Evolutionary conservation across 352 stramenopile genomes (phyloP), one percentile per base, ranked within the genome.

Genomic region (Pythium biforme): DNA sequence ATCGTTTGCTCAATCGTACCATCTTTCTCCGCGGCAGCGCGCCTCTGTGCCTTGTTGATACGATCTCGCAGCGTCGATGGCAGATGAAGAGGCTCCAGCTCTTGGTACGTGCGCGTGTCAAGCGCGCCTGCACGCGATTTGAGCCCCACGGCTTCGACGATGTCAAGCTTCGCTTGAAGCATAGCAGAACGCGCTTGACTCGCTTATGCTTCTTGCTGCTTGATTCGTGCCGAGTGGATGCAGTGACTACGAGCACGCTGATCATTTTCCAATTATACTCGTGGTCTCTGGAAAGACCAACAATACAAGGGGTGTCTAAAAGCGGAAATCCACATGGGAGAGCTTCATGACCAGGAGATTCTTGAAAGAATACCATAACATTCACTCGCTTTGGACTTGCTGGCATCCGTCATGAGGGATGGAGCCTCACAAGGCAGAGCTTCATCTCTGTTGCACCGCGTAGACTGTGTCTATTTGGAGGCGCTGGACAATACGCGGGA

Each of bases 21-120:
- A 51, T 91, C 80, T 54, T 91, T 93, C n/a, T 79, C 79, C 10
- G 81, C 79, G 2, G 70, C 73, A 5, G 74, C 74, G n/a, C 83
- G 81, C 34, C 81, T 75, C 47, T 90, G 83, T 1, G 80, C 80
- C 37, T 77, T 77, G 11, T 81, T 73, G 39, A 90, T 75, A 19
- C 79, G 76, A 40, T 89, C 79, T 43, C 76, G 76, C 9, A 93
- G 70, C 65, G 88, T 91, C 17, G 55, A 22, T 12, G 83, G 81
- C 23, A 93, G 64, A 15, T 70, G 70, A 23, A 91, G 69, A 2
- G 78, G 81, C 29, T 87, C 78, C 9, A 93, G 72, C 7, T 62
- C 72, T 66, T 91, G 83, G 14, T 77, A 88, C 17, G 62, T 54
- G 17, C 81, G 81, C 40, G 74, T 86, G 59, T 91, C 81, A 5